Base-by-base conservation (phyloP, 768 basidiomycete species). In the Termitomyces sp. region DNA sequence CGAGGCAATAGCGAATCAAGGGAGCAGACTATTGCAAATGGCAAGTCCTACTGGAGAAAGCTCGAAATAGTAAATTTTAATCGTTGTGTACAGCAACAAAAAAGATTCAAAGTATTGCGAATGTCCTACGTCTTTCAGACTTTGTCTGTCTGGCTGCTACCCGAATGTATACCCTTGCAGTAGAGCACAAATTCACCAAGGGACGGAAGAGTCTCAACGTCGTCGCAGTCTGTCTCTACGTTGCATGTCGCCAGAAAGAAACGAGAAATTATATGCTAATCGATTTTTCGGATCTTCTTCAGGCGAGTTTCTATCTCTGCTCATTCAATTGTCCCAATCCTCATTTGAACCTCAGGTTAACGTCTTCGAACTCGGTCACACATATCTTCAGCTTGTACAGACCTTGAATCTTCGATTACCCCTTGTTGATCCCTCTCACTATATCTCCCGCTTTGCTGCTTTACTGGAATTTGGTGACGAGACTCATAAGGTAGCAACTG, bases 391-490 rank as follows among this genome's bases (percentile, higher is more conserved):
- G 67, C 87, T 98, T 31, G 87, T 96, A 13, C 92, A 87, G 70
- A 88, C 86, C 2, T 83, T 98, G 53, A 87, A 90, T 62, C 82
- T 96, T 41, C 85, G 85, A 32, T 80, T 94, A 6, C 94, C 94
- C 0, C 82, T 94, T 41, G 88, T 98, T 65, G 96, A 99, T 67
- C 96, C 97, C 0, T 92, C 94, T 0, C 92, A 98, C 69, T 98
- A 95, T 73, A 97, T 98, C 64, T 88, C 91, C 26, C 90, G 97
- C 36, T 99, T 98, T 65, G 88, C 95, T 16, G 87, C 93, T 13
- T 80, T 97, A 9, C 88, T 99, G 48, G 95, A 97, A 70, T 98
- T 99, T 63, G 95, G 95, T 4, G 94, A 95, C 47, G 94, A 96
- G 68, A 94, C 92, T 2, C 85, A 90, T 64, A 86, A 83, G 58